These are phyloP conservation scores for Phenoliferia sp. DNA, from an alignment of 1,284 basidiomycete species.

Conservation along the genomic window DNA sequence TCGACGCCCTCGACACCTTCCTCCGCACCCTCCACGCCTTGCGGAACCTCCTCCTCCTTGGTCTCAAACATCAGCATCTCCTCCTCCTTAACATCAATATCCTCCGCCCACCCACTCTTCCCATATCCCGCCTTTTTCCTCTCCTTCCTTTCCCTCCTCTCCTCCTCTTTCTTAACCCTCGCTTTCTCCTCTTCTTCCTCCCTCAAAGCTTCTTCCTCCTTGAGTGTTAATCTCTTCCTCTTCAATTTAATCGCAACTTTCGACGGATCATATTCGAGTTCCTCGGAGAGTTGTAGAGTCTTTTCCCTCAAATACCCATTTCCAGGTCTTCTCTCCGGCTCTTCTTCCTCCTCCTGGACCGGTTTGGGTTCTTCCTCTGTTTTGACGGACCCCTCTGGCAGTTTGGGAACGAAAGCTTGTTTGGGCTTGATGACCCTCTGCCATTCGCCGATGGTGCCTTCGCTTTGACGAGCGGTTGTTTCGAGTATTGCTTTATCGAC, in stretches of 20 bases:
- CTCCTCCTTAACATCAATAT: slow-evolving; percentile 8
- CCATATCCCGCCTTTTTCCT: slow-evolving; percentile 6
- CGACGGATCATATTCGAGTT: slow-evolving; percentile 29
- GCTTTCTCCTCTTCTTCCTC: not conserved
- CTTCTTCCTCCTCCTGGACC: slow-evolving; percentile 5
- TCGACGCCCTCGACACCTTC: slow-evolving; percentile 1
- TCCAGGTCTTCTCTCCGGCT: not conserved
- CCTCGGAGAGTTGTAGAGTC: slow-evolving; percentile 8
- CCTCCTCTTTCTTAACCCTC: slow-evolving; percentile 19
- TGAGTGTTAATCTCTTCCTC: slow-evolving; percentile 22
- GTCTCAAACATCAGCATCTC: not conserved
- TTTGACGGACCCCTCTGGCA: slow-evolving; percentile 6
- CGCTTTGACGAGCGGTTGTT: slow-evolving; percentile 52
- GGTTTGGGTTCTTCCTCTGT: not conserved
- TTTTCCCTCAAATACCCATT: slow-evolving; percentile 20
- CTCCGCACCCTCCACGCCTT: slow-evolving; percentile 9
- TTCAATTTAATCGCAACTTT: slow-evolving; percentile 25
- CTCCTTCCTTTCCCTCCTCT: not conserved
- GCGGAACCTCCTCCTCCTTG: not conserved
- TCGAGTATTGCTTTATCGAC: slow-evolving; percentile 52
- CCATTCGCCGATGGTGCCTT: slow-evolving; percentile 81
- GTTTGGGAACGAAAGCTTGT: slow-evolving; percentile 30
- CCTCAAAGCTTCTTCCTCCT: slow-evolving; percentile 2
- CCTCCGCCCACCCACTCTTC: slow-evolving; percentile 10
- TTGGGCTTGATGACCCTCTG: slow-evolving; percentile 57